Conservation (phyloP, 106 monocot genomes). For the Dactylorhiza incarnata region DNA sequence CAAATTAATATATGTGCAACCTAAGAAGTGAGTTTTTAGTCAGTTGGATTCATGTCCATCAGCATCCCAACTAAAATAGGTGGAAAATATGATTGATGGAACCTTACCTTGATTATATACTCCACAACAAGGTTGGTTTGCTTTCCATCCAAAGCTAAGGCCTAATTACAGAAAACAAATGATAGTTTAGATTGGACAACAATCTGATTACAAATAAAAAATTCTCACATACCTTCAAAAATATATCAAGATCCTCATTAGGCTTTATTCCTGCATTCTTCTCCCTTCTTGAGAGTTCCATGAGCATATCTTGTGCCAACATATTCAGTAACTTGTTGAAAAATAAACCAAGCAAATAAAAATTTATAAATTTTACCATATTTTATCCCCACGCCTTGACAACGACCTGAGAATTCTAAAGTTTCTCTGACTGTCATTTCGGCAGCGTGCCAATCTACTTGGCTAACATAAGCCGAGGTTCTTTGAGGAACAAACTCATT, state of each 20-base stretch:
- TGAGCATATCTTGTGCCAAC: constrained; percentile 73
- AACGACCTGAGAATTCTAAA: constrained; percentile 77
- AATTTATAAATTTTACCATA: constrained; percentile 51
- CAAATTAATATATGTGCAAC: background rate
- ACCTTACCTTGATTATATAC: constrained; percentile 93
- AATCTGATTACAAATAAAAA: constrained; percentile 1
- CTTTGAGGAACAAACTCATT: constrained; percentile 97
- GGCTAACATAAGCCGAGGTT: constrained; percentile 98
- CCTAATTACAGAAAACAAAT: constrained; percentile 36
- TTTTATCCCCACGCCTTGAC: constrained; percentile 97
- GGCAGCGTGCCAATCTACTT: constrained; percentile 85
- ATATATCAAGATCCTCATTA: constrained; percentile 97
- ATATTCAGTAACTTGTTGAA: constrained; percentile 9
- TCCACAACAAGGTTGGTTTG: constrained; percentile 87
- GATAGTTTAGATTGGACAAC: background rate
- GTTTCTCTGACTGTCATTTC: constrained; percentile 98
- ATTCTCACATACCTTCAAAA: constrained; percentile 71
- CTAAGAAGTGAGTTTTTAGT: background rate
- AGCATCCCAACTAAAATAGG: constrained; percentile 2
- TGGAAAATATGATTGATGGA: background rate
- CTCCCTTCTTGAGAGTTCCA: constrained; percentile 86
- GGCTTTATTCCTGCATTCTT: constrained; percentile 92
- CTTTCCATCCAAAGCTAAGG: constrained; percentile 75
- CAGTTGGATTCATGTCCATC: background rate
- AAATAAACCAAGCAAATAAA: background rate